Evolutionary conservation across 805 yeast genomes (phyloP).

Genomic region (Yarrowia alimentaria): DNA sequence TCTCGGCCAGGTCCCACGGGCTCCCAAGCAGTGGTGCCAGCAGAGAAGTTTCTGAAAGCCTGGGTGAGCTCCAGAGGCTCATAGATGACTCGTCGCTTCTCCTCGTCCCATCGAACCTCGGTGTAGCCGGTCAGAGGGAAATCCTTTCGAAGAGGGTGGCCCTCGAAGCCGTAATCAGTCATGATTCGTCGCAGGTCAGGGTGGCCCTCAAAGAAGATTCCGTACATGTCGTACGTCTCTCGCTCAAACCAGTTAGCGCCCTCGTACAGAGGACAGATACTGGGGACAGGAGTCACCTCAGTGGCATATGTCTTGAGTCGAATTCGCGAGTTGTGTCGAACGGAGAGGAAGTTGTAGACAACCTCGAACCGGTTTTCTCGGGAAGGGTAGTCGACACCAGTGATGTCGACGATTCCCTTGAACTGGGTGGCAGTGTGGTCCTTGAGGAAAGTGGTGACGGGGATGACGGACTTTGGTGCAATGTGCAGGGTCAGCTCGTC

Average conservation of each 20-base stretch:
- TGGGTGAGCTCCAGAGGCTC: slow-evolving; percentile 89
- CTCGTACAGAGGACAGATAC: slow-evolving; percentile 64
- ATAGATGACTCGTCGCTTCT: slow-evolving; percentile 83
- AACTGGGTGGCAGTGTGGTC: slow-evolving; percentile 80
- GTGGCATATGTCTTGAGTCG: slow-evolving; percentile 86
- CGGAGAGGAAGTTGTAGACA: slow-evolving; percentile 76
- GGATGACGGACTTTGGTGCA: slow-evolving; percentile 72
- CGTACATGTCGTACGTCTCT: slow-evolving; percentile 84
- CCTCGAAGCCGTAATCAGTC: slow-evolving; percentile 91
- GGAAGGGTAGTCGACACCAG: slow-evolving; percentile 84
- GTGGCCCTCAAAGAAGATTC: slow-evolving; percentile 83
- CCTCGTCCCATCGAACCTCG: slow-evolving; percentile 86
- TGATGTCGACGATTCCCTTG: slow-evolving; percentile 73
- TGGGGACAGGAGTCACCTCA: slow-evolving; percentile 79
- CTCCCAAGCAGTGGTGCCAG: slow-evolving; percentile 88
- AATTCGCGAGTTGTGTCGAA: slow-evolving; percentile 80
- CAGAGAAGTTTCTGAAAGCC: slow-evolving; percentile 87
- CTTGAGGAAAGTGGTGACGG: slow-evolving; percentile 65
- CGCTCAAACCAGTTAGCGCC: slow-evolving; percentile 92
- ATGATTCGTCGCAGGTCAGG: slow-evolving; percentile 86
- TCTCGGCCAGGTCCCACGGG: slow-evolving; percentile 87
- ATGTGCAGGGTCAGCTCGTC: slow-evolving; percentile 76
- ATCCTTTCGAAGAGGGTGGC: slow-evolving; percentile 87
- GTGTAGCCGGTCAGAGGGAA: slow-evolving; percentile 92
- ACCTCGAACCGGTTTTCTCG: slow-evolving; percentile 84